Conservation (phyloP, 2,329 filamentous ascomycete species). For the Exophiala bonariae region DNA sequence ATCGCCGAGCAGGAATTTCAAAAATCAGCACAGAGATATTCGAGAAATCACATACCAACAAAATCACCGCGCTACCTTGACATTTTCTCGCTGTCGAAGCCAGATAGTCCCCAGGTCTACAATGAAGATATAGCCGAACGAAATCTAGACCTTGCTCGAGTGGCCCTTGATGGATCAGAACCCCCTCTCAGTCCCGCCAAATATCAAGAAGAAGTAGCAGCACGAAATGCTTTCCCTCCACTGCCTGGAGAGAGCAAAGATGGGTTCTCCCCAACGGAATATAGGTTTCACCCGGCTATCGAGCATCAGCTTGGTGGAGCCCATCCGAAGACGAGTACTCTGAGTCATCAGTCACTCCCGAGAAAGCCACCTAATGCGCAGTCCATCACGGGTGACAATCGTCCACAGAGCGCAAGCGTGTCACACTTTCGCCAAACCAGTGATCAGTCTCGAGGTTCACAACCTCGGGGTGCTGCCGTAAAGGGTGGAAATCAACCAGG, state of each 20-base stretch:
- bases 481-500: neutral
- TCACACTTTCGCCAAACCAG: neutral
- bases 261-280: slow-evolving; percentile 4
- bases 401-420: neutral
- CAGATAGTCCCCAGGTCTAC: slow-evolving; percentile 12
- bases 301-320: neutral
- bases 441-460: neutral
- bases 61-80: slow-evolving; percentile 24
- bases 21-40: slow-evolving; percentile 10
- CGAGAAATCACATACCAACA: slow-evolving; percentile 6
- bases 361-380: neutral
- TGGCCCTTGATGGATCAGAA: slow-evolving; percentile 17
- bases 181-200: slow-evolving; percentile 19
- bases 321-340: neutral
- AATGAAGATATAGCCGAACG: slow-evolving; percentile 27
- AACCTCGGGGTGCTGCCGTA: neutral
- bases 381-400: neutral
- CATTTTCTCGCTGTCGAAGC: slow-evolving; percentile 23
- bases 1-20: slow-evolving; percentile 17
- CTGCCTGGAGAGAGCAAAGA: slow-evolving; percentile 3
- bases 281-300: neutral
- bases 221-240: slow-evolving; percentile 23
- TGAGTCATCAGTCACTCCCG: neutral
- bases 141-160: slow-evolving; percentile 19
- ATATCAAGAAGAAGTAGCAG: slow-evolving; percentile 27